A percentile compares a stretch with the other conserved stretches of the same genome.
These are phyloP conservation scores for Candida awuae DNA, from an alignment of 805 yeast species.

Conservation along the genomic window DNA sequence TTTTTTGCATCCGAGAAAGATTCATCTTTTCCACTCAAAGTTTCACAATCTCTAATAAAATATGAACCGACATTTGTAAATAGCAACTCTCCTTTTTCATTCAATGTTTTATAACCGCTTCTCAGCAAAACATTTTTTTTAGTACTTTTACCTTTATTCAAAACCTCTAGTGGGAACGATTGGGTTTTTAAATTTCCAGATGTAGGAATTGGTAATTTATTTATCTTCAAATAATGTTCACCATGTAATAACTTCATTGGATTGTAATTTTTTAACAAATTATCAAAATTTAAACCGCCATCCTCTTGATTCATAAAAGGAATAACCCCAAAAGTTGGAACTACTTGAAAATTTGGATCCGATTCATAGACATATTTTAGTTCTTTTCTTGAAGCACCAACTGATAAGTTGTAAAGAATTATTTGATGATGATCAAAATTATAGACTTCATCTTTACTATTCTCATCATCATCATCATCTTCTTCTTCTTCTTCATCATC, in stretches of 20 bases:
- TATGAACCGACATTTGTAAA: conserved; percentile 79
- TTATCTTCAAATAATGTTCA: conserved; percentile 80
- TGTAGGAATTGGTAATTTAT: conserved; percentile 71
- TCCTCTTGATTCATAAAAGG: conserved; percentile 66
- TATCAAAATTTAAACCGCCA: conserved; percentile 48
- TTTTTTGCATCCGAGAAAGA: conserved; percentile 37
- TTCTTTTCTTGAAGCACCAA: conserved; percentile 77
- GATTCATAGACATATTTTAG: conserved; percentile 75
- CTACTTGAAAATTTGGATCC: conserved; percentile 65
- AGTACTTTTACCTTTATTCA: conserved; percentile 56
- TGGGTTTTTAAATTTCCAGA: conserved; percentile 55
- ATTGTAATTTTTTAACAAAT: conserved; percentile 70
- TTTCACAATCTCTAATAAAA: conserved; percentile 72
- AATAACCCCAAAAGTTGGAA: conserved; percentile 87
- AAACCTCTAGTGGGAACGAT: conserved; percentile 59
- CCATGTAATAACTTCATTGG: conserved; percentile 90
- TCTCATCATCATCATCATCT: conserved; percentile 38
- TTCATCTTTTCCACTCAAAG: conserved; percentile 43
- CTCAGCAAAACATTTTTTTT: conserved; percentile 68
- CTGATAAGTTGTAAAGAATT: conserved; percentile 78
- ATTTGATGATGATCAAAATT: conserved; percentile 59
- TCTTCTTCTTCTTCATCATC: conserved; percentile 40
- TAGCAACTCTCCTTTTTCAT: conserved; percentile 54
- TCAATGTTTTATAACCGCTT: conserved; percentile 64
- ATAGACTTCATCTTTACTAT: conserved; percentile 40